These are phyloP conservation scores for Heterobasidion annosum DNA, from an alignment of 1,284 basidiomycete genomes.

Conservation along the genomic window DNA sequence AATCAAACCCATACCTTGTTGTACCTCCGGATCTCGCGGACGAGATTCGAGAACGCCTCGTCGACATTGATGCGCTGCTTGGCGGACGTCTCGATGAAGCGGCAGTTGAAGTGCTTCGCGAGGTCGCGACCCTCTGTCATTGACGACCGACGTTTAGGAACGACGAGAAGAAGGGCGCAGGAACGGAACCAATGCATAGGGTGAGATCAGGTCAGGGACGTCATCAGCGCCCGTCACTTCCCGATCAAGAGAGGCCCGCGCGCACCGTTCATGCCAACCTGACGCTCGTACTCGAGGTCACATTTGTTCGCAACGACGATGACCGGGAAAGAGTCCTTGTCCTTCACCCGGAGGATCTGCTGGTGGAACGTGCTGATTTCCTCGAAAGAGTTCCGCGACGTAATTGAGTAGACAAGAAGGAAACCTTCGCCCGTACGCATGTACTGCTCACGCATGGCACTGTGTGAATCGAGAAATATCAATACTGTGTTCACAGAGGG, in stretches of 20 bases:
- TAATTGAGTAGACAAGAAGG: constrained; percentile 98
- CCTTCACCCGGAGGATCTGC: constrained; percentile 95
- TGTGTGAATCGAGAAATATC: constrained; percentile 19
- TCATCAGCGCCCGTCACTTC: background rate
- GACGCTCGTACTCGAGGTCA: constrained; percentile 95
- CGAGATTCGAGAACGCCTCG: constrained; percentile 96
- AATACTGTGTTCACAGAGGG: background rate
- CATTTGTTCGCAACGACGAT: constrained; percentile 99
- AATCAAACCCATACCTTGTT: constrained; percentile 61
- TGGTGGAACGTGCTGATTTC: constrained; percentile 98
- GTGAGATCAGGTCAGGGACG: background rate
- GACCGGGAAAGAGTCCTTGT: constrained; percentile 96
- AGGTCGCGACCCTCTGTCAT: constrained; percentile 89
- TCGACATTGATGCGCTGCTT: constrained; percentile 99
- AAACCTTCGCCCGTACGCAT: constrained; percentile 98
- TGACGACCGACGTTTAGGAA: background rate
- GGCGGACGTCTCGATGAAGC: constrained; percentile 97
- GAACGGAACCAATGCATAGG: too few relatives aligned
- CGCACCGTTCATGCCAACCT: constrained; percentile 93
- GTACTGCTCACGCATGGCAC: constrained; percentile 97
- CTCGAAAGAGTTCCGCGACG: constrained; percentile 95
- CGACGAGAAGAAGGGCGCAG: background rate
- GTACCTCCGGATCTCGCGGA: constrained; percentile 93
- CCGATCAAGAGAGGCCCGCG: constrained; percentile 6
- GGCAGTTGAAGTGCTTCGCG: constrained; percentile 94